These are phyloP conservation scores for Eucalyptus erythrocorys DNA, from an alignment of 345 rosid species.

Conservation along the genomic window DNA sequence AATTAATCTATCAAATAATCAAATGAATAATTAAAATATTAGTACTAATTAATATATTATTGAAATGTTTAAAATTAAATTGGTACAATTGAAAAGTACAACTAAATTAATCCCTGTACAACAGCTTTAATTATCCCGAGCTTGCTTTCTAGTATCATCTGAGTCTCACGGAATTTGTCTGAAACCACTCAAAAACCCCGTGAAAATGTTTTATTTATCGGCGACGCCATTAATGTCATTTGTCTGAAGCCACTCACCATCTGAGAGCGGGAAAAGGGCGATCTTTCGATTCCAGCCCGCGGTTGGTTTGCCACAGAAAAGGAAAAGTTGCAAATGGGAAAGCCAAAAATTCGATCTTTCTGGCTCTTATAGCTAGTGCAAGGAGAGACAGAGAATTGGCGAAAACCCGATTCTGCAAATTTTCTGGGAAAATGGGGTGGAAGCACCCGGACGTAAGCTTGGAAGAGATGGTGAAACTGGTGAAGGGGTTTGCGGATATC, in stretches of 20 bases:
- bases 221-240: neutral
- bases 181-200: neutral
- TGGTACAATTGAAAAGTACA: rapidly evolving
- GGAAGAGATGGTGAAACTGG: conserved; percentile 41
- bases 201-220: neutral
- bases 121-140: neutral
- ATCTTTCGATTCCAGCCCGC: neutral
- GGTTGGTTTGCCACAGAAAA: neutral
- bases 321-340: neutral
- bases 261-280: neutral
- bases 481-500: conserved; percentile 71
- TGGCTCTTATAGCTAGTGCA: neutral
- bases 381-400: neutral
- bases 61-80: rapidly evolving
- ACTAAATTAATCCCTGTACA: no score
- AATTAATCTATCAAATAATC: no score
- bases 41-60: rapidly evolving
- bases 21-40: no score
- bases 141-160: neutral
- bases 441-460: conserved; percentile 43
- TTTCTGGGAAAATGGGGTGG: conserved; percentile 43
- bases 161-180: neutral
- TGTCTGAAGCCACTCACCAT: neutral
- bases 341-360: neutral
- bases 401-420: neutral